phyloP scores from a whole-genome alignment of 2,329 filamentous ascomycete species.

The Magnaporthales sp. region DNA sequence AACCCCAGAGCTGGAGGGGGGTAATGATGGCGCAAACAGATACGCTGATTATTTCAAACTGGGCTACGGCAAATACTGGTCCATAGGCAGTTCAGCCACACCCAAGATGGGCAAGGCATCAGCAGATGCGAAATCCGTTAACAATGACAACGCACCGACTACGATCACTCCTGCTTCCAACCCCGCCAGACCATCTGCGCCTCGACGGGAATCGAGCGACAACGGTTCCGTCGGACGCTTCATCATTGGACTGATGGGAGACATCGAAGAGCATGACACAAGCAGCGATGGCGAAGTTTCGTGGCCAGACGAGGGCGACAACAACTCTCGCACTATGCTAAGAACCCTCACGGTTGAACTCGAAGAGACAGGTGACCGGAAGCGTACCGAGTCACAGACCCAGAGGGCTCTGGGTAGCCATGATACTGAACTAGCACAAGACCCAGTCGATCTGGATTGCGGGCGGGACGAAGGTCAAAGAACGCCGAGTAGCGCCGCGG shows the following conservation, averaged over 20 bases:
- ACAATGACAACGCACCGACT: background rate
- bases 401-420: constrained; percentile 35
- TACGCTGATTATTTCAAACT: constrained; percentile 58
- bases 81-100: constrained; percentile 25
- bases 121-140: background rate
- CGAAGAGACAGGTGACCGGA: constrained; percentile 26
- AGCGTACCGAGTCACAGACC: constrained; percentile 33
- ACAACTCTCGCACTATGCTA: constrained; percentile 49
- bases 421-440: constrained; percentile 17
- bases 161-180: background rate
- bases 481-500: constrained; percentile 8
- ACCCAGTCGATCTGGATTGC: constrained; percentile 17
- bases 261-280: constrained; percentile 39
- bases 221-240: constrained; percentile 36
- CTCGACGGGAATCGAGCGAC: background rate
- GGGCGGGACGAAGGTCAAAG: background rate
- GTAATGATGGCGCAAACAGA: constrained; percentile 38
- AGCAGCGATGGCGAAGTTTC: constrained; percentile 22
- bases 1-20: constrained; percentile 9
- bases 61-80: constrained; percentile 61
- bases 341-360: constrained; percentile 62
- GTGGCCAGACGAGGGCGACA: constrained; percentile 21
- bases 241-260: constrained; percentile 59
- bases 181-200: background rate
- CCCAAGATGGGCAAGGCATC: background rate